Evolutionary conservation across 2,329 filamentous ascomycete species (phyloP).

Genomic region (Alternaria sp.): DNA sequence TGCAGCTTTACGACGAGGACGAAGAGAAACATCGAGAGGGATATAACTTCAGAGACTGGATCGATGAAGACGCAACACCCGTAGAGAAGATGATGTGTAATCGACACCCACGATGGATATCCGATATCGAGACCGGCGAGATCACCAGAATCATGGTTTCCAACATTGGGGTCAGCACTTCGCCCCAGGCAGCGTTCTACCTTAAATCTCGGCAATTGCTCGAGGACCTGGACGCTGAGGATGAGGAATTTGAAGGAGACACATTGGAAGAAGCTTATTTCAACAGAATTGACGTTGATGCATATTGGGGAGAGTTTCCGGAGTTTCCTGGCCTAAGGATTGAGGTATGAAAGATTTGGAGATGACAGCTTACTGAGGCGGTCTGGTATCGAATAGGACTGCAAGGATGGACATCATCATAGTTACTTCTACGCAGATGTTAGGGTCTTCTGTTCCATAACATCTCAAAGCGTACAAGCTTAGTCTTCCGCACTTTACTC

Average conservation of each 20-base stretch:
- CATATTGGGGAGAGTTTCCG: background rate
- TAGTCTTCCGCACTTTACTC: no score
- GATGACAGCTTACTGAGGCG: background rate
- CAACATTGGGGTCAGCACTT: accelerated
- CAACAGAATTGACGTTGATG: background rate
- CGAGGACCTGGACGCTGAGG: background rate
- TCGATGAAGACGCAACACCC: background rate
- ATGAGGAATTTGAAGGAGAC: background rate
- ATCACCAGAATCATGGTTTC: background rate
- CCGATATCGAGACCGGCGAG: background rate
- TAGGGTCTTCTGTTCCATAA: background rate
- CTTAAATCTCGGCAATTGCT: no score
- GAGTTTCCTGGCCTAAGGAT: background rate
- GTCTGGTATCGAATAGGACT: background rate
- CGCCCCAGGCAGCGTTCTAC: background rate
- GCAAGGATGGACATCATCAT: background rate
- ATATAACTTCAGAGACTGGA: background rate
- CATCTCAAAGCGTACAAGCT: background rate
- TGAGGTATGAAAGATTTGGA: background rate
- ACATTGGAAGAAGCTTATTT: no score
- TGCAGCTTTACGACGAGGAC: no score
- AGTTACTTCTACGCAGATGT: background rate
- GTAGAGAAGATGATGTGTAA: background rate
- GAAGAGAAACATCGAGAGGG: no score
- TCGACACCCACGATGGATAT: background rate